phyloP scores from a whole-genome alignment of 257 asterid species.

The Nicotiana attenuata region DNA sequence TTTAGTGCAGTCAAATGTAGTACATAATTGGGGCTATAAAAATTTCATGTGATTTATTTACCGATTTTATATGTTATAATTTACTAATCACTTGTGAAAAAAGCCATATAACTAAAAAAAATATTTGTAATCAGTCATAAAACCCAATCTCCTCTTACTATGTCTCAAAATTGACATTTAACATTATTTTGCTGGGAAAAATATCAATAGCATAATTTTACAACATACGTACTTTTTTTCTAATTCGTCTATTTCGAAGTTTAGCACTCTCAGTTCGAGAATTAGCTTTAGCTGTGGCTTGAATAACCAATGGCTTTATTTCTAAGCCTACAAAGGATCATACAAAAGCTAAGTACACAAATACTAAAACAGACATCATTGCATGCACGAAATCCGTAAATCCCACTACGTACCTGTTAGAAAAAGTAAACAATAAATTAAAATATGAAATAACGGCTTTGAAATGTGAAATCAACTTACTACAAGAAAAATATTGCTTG shows the following conservation, averaged over 20 bases:
- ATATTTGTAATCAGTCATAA: too few species aligned
- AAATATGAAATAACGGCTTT: neutral
- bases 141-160: too few species aligned
- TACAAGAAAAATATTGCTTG: neutral
- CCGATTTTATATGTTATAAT: too few species aligned
- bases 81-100: too few species aligned
- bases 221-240: constrained; percentile 50
- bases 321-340: constrained; percentile 22
- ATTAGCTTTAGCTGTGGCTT: constrained; percentile 48
- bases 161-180: too few species aligned
- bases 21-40: too few species aligned
- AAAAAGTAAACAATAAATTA: neutral
- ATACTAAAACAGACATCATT: constrained; percentile 70
- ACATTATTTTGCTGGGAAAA: too few species aligned
- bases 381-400: constrained; percentile 83
- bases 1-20: neutral
- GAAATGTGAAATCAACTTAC: neutral
- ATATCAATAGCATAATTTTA: neutral
- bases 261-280: constrained; percentile 60
- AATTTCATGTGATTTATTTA: too few species aligned
- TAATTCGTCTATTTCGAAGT: constrained; percentile 50
- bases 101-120: too few species aligned
- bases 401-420: constrained; percentile 32
- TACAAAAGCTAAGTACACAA: constrained; percentile 14
- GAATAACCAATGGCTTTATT: constrained; percentile 44